Conservation (phyloP, 495 filamentous ascomycete genomes). For the Hyaloscypha bicolor region DNA sequence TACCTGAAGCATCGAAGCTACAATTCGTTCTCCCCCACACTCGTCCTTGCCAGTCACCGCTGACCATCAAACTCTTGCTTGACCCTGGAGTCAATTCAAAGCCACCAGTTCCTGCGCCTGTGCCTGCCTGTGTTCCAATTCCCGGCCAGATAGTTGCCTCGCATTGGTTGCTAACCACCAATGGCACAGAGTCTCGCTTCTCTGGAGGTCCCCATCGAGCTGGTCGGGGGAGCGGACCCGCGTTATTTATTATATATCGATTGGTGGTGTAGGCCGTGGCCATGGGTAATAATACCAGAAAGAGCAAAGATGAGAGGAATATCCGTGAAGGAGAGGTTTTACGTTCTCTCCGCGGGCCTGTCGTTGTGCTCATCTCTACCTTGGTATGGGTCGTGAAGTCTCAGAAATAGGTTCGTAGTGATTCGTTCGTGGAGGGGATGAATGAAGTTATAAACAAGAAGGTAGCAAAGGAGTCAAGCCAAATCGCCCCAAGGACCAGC, state of each 20-base stretch:
- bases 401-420: not conserved
- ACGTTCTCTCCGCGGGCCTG: slow-evolving; percentile 4
- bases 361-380: slow-evolving; percentile 8
- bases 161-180: slow-evolving; percentile 65
- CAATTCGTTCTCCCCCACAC: slow-evolving; percentile 85
- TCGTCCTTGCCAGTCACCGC: slow-evolving; percentile 73
- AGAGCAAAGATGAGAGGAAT: slow-evolving; percentile 63
- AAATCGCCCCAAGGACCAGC: slow-evolving; percentile 2
- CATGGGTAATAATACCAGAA: slow-evolving; percentile 11
- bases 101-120: slow-evolving; percentile 59
- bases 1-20: slow-evolving; percentile 63
- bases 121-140: slow-evolving; percentile 67
- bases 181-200: slow-evolving; percentile 26
- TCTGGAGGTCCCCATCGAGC: slow-evolving; percentile 23
- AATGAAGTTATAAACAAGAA: not conserved
- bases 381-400: not conserved
- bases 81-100: slow-evolving; percentile 60
- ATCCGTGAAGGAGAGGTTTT: slow-evolving; percentile 66
- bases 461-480: not conserved
- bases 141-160: slow-evolving; percentile 69
- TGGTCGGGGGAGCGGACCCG: slow-evolving; percentile 20
- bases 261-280: slow-evolving; percentile 18
- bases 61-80: slow-evolving; percentile 56
- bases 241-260: slow-evolving; percentile 21
- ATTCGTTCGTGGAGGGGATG: too few relatives aligned